Conservation (phyloP, 208 protist genomes). For the Crithidia fasciculata region DNA sequence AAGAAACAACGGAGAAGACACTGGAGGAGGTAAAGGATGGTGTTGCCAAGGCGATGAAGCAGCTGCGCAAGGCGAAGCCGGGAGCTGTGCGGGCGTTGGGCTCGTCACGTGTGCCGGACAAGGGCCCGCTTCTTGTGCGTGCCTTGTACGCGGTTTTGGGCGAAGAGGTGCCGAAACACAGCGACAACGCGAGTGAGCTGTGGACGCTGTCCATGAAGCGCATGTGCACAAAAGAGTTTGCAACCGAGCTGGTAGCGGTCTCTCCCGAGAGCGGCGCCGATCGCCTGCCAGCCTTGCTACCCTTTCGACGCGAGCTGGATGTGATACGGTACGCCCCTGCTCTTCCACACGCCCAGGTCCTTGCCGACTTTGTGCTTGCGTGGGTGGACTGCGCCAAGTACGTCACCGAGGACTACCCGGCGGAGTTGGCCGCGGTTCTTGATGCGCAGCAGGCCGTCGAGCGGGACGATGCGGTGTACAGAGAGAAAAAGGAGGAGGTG, state of each 20-base stretch:
- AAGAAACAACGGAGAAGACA: slow-evolving; percentile 11
- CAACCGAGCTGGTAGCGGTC: slow-evolving; percentile 31
- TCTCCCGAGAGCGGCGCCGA: slow-evolving; percentile 13
- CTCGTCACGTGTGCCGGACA: slow-evolving; percentile 42
- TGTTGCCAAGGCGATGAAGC: slow-evolving; percentile 36
- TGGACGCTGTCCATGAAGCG: slow-evolving; percentile 53
- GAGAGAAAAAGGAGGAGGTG: slow-evolving; percentile 12
- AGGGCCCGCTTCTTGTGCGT: slow-evolving; percentile 54
- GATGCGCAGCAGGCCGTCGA: neutral
- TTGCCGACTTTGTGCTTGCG: slow-evolving; percentile 62
- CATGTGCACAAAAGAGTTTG: slow-evolving; percentile 51
- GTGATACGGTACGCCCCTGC: slow-evolving; percentile 54
- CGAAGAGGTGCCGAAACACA: slow-evolving; percentile 57
- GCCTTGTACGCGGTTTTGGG: slow-evolving; percentile 62
- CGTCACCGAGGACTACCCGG: slow-evolving; percentile 16
- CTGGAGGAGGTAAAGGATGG: slow-evolving; percentile 28
- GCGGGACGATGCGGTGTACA: slow-evolving; percentile 13
- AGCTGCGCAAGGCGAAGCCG: slow-evolving; percentile 44
- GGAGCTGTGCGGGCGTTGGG: slow-evolving; percentile 45
- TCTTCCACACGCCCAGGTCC: slow-evolving; percentile 47
- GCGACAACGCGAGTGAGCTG: slow-evolving; percentile 49
- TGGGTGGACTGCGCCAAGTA: slow-evolving; percentile 46
- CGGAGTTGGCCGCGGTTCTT: slow-evolving; percentile 3
- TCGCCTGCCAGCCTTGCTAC: slow-evolving; percentile 22
- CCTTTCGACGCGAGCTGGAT: slow-evolving; percentile 41